These are phyloP conservation scores for Pseudofabraea citricarpa DNA, from an alignment of 2,329 filamentous ascomycete species.

Conservation along the genomic window DNA sequence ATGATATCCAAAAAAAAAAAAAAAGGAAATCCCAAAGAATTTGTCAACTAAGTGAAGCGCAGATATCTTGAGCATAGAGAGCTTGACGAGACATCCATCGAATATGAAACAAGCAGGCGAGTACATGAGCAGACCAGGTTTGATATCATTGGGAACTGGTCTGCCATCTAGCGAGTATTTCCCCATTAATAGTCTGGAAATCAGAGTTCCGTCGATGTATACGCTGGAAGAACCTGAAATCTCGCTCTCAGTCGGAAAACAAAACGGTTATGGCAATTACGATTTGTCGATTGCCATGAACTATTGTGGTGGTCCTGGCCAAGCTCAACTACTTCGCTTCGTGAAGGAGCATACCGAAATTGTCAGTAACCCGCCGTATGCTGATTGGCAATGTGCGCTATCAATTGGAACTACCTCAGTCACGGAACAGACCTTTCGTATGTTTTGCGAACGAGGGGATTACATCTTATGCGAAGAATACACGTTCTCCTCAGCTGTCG, in stretches of 20 bases:
- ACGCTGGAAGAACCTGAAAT: too few relatives aligned
- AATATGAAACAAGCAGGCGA: slow-evolving; percentile 80
- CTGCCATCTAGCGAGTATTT: slow-evolving; percentile 88
- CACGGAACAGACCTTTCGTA: slow-evolving; percentile 76
- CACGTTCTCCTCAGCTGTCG: slow-evolving; percentile 72
- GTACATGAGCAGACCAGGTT: slow-evolving; percentile 70
- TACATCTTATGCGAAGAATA: slow-evolving; percentile 84
- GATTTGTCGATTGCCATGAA: slow-evolving; percentile 89
- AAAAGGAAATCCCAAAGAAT: too few relatives aligned
- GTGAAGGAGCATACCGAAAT: slow-evolving; percentile 95
- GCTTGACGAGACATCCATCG: slow-evolving; percentile 54
- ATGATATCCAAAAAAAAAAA: not conserved
- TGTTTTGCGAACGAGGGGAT: slow-evolving; percentile 75
- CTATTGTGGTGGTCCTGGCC: slow-evolving; percentile 83
- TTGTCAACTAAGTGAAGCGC: not conserved
- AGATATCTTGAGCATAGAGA: slow-evolving; percentile 58
- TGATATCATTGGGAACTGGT: slow-evolving; percentile 91
- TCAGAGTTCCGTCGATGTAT: too few relatives aligned
- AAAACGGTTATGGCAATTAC: slow-evolving; percentile 45
- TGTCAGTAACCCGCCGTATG: slow-evolving; percentile 79
- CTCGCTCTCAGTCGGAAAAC: too few relatives aligned
- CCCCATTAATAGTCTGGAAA: slow-evolving; percentile 77
- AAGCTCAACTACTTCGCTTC: slow-evolving; percentile 83
- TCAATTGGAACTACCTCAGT: slow-evolving; percentile 83
- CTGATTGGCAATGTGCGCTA: slow-evolving; percentile 83